A percentile compares a stretch with the other conserved stretches of the same genome.
These are phyloP conservation scores for Clavaria fumosa DNA, from an alignment of 768 basidiomycete genomes.

Conservation along the genomic window DNA sequence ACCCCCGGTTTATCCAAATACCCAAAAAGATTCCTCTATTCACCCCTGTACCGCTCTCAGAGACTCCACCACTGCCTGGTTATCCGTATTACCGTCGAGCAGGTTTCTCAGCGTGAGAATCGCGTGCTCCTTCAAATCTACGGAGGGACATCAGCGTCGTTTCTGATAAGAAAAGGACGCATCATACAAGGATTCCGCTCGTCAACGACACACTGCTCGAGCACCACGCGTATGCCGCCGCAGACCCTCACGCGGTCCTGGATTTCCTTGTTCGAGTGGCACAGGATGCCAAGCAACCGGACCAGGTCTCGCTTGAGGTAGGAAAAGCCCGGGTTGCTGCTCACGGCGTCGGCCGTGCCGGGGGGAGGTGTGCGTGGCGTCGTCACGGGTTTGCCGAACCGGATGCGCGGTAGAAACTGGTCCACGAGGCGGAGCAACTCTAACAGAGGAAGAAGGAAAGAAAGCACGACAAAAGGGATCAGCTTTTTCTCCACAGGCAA, in stretches of 20 bases:
- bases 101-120: slow-evolving; percentile 73
- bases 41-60: slow-evolving; percentile 49
- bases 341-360: slow-evolving; percentile 25
- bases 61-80: slow-evolving; percentile 64
- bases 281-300: slow-evolving; percentile 70
- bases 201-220: slow-evolving; percentile 83
- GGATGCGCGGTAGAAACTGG: slow-evolving; percentile 69
- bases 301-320: slow-evolving; percentile 85
- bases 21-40: slow-evolving; percentile 38
- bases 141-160: slow-evolving; percentile 6
- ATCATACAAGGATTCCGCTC: slow-evolving; percentile 85
- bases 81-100: slow-evolving; percentile 59
- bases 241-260: slow-evolving; percentile 61
- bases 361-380: slow-evolving; percentile 15
- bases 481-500: slow-evolving; percentile 6
- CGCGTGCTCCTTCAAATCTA: slow-evolving; percentile 86
- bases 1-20: no score
- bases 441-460: slow-evolving; percentile 17
- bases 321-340: no score
- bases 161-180: slow-evolving; percentile 7
- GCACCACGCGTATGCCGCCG: slow-evolving; percentile 66
- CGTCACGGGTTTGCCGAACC: slow-evolving; percentile 51
- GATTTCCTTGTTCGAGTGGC: slow-evolving; percentile 42
- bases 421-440: slow-evolving; percentile 66
- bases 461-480: slow-evolving; percentile 2